Conservation (phyloP, 2,329 filamentous ascomycete species). For the Alternaria metachromatica region DNA sequence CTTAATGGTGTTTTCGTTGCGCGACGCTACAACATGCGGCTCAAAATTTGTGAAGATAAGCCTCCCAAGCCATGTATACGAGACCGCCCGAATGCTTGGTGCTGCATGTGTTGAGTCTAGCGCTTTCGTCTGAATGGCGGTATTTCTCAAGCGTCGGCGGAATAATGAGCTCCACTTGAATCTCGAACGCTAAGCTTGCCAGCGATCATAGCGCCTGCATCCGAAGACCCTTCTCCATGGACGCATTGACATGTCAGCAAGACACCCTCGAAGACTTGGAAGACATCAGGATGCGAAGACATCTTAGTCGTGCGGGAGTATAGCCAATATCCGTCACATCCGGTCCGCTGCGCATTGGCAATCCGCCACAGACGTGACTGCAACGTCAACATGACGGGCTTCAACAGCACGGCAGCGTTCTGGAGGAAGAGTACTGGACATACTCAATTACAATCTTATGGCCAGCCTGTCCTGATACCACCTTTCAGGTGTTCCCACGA, state of each 20-base stretch:
- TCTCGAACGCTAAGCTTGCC: conserved; percentile 6
- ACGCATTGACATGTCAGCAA: background rate
- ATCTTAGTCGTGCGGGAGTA: background rate
- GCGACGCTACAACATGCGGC: background rate
- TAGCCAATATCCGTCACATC: background rate
- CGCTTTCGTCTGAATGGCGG: conserved; percentile 8
- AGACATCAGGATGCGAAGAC: background rate
- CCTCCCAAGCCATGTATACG: conserved; percentile 6
- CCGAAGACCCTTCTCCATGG: background rate
- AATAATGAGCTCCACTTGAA: conserved; percentile 2
- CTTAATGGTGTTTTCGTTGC: background rate
- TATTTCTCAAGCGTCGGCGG: conserved; percentile 6
- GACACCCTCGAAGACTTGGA: background rate
- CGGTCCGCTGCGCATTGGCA: background rate
- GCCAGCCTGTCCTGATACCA: no score
- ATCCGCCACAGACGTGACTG: background rate
- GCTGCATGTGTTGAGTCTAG: conserved; percentile 3
- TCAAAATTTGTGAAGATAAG: conserved; percentile 1
- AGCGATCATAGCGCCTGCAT: background rate
- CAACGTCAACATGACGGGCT: background rate
- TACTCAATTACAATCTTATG: background rate
- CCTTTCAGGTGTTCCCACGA: background rate
- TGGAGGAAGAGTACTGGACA: background rate
- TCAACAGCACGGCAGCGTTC: background rate
- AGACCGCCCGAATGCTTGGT: conserved; percentile 11